These are phyloP conservation scores for Nicotiana undulata DNA, from an alignment of 257 asterid genomes.

Conservation along the genomic window DNA sequence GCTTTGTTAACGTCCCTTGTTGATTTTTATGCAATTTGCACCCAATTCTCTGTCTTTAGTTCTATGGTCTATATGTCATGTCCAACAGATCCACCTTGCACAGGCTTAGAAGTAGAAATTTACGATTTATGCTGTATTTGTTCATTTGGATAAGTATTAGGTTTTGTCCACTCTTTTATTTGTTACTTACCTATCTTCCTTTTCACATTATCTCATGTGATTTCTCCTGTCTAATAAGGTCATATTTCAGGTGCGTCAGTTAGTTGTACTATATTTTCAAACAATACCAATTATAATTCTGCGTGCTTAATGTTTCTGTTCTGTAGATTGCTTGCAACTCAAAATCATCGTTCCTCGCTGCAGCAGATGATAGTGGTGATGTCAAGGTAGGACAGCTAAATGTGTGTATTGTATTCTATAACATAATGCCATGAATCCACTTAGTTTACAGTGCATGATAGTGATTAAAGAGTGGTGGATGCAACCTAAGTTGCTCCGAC, in stretches of 20 bases:
- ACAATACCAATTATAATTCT: background rate
- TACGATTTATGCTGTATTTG: background rate
- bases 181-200: background rate
- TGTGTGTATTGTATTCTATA: background rate
- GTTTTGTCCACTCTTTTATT: background rate
- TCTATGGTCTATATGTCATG: background rate
- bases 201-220: background rate
- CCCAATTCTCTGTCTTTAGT: background rate
- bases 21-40: background rate
- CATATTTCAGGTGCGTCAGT: background rate
- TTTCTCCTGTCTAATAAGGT: background rate
- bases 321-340: constrained; percentile 72
- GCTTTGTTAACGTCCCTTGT: background rate
- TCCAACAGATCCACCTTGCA: background rate
- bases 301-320: background rate
- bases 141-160: background rate
- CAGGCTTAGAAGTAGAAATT: background rate
- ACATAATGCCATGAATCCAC: background rate
- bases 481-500: too few species aligned
- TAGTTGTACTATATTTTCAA: background rate
- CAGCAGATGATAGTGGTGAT: constrained; percentile 95
- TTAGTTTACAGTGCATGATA: background rate
- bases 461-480: background rate
- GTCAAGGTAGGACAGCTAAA: constrained; percentile 55
- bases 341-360: constrained; percentile 79